Evolutionary conservation across 495 filamentous ascomycete species (phyloP).

Genomic region (Aspergillus saccharolyticus): DNA sequence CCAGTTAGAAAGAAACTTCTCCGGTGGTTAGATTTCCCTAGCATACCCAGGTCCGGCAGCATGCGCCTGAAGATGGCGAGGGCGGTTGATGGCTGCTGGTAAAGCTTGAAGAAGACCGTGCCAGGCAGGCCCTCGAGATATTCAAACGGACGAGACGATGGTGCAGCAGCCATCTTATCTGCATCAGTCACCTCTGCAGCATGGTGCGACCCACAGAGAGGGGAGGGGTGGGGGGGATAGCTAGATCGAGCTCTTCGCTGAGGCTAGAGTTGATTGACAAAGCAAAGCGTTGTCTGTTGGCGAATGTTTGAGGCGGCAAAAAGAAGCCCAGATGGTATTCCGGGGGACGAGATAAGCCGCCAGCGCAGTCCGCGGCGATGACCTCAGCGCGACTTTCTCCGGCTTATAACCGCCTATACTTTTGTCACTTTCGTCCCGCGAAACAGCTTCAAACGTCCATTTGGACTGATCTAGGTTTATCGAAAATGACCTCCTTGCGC

Average conservation of each 20-base stretch:
- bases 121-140: slow-evolving; percentile 87
- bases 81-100: slow-evolving; percentile 91
- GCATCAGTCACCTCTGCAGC: slow-evolving; percentile 32
- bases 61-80: slow-evolving; percentile 96
- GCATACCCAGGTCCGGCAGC: slow-evolving; percentile 81
- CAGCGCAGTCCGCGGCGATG: slow-evolving; percentile 35
- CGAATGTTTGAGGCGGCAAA: slow-evolving; percentile 7
- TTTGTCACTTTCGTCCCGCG: no score
- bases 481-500: slow-evolving; percentile 53
- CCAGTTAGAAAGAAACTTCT: neutral
- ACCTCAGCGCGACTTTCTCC: slow-evolving; percentile 20
- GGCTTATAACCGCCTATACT: slow-evolving; percentile 1
- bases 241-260: slow-evolving; percentile 1
- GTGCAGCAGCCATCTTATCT: slow-evolving; percentile 63
- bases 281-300: neutral
- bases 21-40: slow-evolving; percentile 9
- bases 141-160: slow-evolving; percentile 58
- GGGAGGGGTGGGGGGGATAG: neutral
- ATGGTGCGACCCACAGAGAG: slow-evolving; percentile 24
- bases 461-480: no score
- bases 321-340: slow-evolving; percentile 17
- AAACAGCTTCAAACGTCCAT: no score
- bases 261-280: no score
- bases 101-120: slow-evolving; percentile 81
- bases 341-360: slow-evolving; percentile 30